Evolutionary conservation across 371 early-diverging fungal species (phyloP), one percentile per base, ranked within the genome.

Genomic region (Mucor mucedo): DNA sequence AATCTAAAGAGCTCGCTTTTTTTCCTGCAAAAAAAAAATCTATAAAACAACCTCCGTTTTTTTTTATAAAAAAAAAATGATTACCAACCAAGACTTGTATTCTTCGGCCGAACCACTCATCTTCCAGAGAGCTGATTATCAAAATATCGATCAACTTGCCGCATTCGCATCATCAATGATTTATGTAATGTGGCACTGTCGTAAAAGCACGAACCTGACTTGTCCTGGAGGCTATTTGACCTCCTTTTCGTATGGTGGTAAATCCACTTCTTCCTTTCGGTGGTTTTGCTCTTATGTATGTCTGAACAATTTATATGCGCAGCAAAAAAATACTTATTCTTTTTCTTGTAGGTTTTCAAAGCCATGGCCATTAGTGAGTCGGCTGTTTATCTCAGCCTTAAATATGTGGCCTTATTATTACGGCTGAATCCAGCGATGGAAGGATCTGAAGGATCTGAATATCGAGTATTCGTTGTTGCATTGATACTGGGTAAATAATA

Each of bases 361-460:
- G 85, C 88, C 7, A 88, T 86, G 6, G 84, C 84, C 55, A 67
- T 88, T 4, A 77, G 85, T 0, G 81, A 83, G 13, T 82, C 84
- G 0, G 86, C 81, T 2, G 83, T 88, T 8, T 75, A 80, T 21
- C 72, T 88, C 14, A 79, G 86, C 1, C 49, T 88, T 52, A 80
- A 85, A 59, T 88, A 87, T 57, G 84, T 87, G 58, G 80, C 84
- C 55, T 80, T 79, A 59, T 73, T 88, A 27, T 60, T 86, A 40
- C 81, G 82, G 59, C 76, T 82, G 40, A 84, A 85, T 58, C 87
- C 87, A 1, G 65, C 73, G 0, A 85, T 86, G 53, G 83, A 86
- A 74, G 87, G 87, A 52, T 85, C 81, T 6, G 86, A 76, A 48
- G 93, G 92, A 7, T 89, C 90, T n/a, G 93, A 93, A 70, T 92